A percentile compares a stretch with the other conserved stretches of the same genome.
Evolutionary conservation across 345 rosid genomes (phyloP).

Genomic region (Gossypium ekmanianum): DNA sequence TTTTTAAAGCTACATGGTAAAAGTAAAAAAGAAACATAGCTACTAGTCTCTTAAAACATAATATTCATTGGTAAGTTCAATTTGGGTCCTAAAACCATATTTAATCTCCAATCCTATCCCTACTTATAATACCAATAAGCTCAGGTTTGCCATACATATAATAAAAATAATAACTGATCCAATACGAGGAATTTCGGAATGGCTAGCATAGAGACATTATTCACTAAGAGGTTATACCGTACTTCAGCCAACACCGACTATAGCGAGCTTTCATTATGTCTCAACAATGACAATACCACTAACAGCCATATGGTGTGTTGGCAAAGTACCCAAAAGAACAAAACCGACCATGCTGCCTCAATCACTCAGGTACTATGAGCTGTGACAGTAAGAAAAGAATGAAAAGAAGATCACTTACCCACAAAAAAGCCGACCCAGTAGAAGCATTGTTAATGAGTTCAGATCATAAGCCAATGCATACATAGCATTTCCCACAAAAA

Average conservation of each 20-base stretch:
- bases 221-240: not conserved
- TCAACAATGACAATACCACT: not conserved
- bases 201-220: not conserved
- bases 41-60: not conserved
- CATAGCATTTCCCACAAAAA: conserved; percentile 72
- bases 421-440: conserved; percentile 87
- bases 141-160: not conserved
- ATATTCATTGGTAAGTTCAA: not conserved
- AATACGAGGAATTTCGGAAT: not conserved
- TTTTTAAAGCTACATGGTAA: conserved; percentile 9
- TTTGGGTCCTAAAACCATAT: not conserved
- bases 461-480: conserved; percentile 93
- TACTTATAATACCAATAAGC: not conserved
- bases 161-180: not conserved
- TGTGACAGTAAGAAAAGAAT: not conserved
- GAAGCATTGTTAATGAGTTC: conserved; percentile 64
- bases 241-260: not conserved
- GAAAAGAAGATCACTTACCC: conserved; percentile 56
- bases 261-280: not conserved
- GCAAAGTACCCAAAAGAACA: not conserved
- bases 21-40: not conserved
- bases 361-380: not conserved
- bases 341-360: not conserved
- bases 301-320: not conserved
- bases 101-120: not conserved